Conservation (phyloP, 768 basidiomycete species). For the Pleurotus citrinopileatus region DNA sequence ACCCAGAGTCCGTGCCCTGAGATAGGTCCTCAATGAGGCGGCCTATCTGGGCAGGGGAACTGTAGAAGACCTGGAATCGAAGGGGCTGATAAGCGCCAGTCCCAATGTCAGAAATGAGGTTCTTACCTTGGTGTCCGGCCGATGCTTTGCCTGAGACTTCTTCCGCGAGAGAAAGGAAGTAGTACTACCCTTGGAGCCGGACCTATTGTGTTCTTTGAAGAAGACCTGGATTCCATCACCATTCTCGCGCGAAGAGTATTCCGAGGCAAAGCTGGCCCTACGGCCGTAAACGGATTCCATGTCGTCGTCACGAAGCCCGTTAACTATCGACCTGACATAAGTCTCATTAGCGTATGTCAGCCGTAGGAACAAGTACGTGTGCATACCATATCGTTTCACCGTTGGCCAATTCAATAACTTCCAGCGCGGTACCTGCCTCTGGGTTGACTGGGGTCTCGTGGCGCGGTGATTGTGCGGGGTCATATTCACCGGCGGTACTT, state of each 20-base stretch:
- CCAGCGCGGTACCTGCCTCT: conserved; percentile 61
- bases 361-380: conserved; percentile 1
- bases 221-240: conserved; percentile 68
- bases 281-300: conserved; percentile 64
- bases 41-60: conserved; percentile 75
- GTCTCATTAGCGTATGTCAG: not conserved
- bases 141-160: conserved; percentile 52
- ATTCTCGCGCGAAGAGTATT: conserved; percentile 54
- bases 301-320: conserved; percentile 78
- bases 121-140: conserved; percentile 83
- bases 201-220: conserved; percentile 72
- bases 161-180: conserved; percentile 62
- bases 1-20: conserved; percentile 76
- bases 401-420: conserved; percentile 82
- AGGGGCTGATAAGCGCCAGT: conserved; percentile 22
- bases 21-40: conserved; percentile 83
- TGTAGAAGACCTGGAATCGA: conserved; percentile 64
- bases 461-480: conserved; percentile 22
- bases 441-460: conserved; percentile 26
- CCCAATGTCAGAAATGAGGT: conserved; percentile 16
- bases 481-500: conserved; percentile 14
- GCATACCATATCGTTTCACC: conserved; percentile 80
- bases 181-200: conserved; percentile 64
- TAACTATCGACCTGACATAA: conserved; percentile 69
- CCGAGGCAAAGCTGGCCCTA: conserved; percentile 72